Base-by-base conservation (phyloP, 1,284 basidiomycete genomes). In the Marasmius sp. region DNA sequence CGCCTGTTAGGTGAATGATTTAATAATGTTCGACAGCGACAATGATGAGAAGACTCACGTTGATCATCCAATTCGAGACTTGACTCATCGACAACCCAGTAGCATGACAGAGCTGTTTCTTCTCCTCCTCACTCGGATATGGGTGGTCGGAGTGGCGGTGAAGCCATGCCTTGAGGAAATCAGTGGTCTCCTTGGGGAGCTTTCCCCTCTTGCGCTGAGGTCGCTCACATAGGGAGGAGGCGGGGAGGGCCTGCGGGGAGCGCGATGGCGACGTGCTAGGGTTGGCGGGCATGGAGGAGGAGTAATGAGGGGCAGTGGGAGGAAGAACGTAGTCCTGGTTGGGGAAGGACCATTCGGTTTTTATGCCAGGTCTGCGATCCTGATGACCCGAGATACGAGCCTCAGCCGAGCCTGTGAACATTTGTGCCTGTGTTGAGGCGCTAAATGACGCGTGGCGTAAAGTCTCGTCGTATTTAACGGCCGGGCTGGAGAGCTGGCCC, bases 61-160 rank as follows among this genome's bases (percentile, higher is more conserved):
- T 93, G 70, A 94, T 94, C 89, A 94, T 94, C 92, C 92, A 94
- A 72, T 94, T 94, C 61, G 89, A 91, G 1, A 95, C 92, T 75
- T 95, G 93, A 73, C 85, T 89, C 87, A 95, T 94, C 73, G 87
- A 92, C 65, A 95, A 78, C 14, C 91, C 91, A 0, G 93, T 95
- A 55, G 89, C 88, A 69, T 89, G 85, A 76, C 93, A 95, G 63
- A 95, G 78, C 70, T 90, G 87, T 70, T 94, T 93, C 78, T 95
- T 95, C 80, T 95, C 93, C 67, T 94, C 92, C 72, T 95, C 92
- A 65, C 87, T 91, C 22, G 93, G 94, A 72, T 95, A 95, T 9
- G 93, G 93, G 69, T 95, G 93, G 71, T 93, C 90, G 2, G 91
- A 90, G 71, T 95, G 93, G 63, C 89, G 86, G 70, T 95, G 88